Evolutionary conservation across 768 basidiomycete species (phyloP).

Genomic region (Pleurotus platypus): DNA sequence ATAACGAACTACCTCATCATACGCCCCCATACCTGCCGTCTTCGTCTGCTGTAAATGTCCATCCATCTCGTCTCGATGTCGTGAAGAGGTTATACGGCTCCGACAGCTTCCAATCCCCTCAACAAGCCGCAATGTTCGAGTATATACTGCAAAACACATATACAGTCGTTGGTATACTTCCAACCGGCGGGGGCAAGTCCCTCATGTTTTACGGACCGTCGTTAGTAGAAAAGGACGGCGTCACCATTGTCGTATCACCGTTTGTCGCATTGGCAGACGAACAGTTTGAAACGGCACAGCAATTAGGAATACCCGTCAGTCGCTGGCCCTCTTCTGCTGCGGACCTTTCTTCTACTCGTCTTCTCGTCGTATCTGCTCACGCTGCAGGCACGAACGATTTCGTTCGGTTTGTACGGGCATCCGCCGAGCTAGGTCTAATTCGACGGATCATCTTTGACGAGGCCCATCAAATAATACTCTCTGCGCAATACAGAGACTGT

Average conservation of each 20-base stretch:
- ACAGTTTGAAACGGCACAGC: background rate
- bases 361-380: slow-evolving; percentile 7
- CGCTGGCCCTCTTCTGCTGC: background rate
- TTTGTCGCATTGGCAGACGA: background rate
- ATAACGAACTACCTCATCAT: no score
- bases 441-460: slow-evolving; percentile 3
- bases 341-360: background rate
- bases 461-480: slow-evolving; percentile 3
- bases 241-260: background rate
- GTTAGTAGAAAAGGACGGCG: background rate
- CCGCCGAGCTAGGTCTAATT: background rate
- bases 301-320: background rate
- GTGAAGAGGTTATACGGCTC: no score
- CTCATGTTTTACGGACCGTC: slow-evolving; percentile 2
- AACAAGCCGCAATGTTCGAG: background rate
- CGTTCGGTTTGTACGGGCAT: background rate
- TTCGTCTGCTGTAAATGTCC: no score
- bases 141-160: background rate
- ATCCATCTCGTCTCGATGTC: no score
- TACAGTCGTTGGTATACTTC: slow-evolving; percentile 2
- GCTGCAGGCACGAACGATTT: background rate
- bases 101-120: background rate
- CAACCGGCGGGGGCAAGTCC: slow-evolving; percentile 5
- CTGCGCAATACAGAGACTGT: background rate
- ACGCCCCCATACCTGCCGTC: no score